Base-by-base conservation (phyloP, 2,329 filamentous ascomycete species). In the Aureobasidium sp. region DNA sequence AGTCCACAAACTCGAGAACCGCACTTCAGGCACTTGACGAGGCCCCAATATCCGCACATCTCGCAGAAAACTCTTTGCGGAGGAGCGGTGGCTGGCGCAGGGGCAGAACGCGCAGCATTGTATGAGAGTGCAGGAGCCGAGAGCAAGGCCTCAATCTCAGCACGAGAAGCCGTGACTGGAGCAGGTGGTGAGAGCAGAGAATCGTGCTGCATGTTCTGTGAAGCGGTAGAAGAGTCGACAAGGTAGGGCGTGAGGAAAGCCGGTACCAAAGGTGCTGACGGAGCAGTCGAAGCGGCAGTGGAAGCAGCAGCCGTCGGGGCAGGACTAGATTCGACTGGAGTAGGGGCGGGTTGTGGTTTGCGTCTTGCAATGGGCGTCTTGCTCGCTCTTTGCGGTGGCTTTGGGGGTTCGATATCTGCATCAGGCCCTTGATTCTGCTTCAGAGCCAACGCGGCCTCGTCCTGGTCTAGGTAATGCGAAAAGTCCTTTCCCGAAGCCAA, bases 401-500 rank as follows among this genome's bases (percentile, higher is more conserved):
- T 49, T 2, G 35, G 42, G 4, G 38, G 29, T 12, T 47, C 42
- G 11, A 42, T 24, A 12, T 35, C 40, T 8, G 19, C 19, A 21
- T 64, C 63, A 4, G 53, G 47, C 3, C 65, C 64, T 11, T 59
- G 61, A 45, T 64, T 61, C 10, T 51, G 48, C 22, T 64, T 67
- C 41, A 63, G 49, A 16, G 73, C 61, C 55, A 69, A 61, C 61
- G 81, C 72, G 7, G 87, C 87, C 60, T 86, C 78, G 66, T 85
- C 88, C 66, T 93, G 88, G 60, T 88, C 85, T 41, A 91, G 77
- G 66, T 91, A 84, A 70, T 93, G 90, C 57, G 82, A 81, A 67
- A 91, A 91, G 3, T 86, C 89, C 72, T 91, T 89, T 64, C 89
- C 85, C 22, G 84, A 88, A 59, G 84, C 81, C 53, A 93, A 74